Base-by-base conservation (phyloP, 768 basidiomycete genomes). In the Lentinula raphanica region DNA sequence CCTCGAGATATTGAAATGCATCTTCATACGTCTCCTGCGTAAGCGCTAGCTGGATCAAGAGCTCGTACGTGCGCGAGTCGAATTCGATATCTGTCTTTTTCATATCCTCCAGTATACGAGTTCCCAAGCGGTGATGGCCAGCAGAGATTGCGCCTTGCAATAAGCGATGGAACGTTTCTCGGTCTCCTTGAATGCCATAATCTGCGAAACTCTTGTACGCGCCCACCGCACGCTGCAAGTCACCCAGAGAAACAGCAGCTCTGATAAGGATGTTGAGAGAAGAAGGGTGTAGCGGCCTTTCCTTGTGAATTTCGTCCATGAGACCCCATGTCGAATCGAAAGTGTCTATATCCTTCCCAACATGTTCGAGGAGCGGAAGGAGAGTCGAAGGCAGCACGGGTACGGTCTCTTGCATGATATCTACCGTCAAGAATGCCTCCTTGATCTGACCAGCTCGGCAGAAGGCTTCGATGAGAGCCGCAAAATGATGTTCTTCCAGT, bases 1-100 rank as follows among this genome's bases (percentile, higher is more conserved):
- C 88, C 68, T 94, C 92, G 31, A 96, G 78, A 70, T 91, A 93
- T 66, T 85, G 86, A 72, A 94, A 94, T 0, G 92, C 90, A 60
- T 92, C 90, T 66, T 94, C 92, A 69, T 92, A 95, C 2, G 74
- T 76, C 7, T 80, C 69, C 65, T 90, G 87, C 0, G 85, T 84
- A 13, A 94, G 77, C 65, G 85, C 88, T 3, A 94, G 79, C 11
- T 73, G 62, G 60, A 94, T 81, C 71, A 93, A 78, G 31, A 77
- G 76, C 64, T 85, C 81, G 69, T 86, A 92, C 2, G 86, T 90
- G 28, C 73, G 71, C 38, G 71, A 68, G 66, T 92, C 76, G 17
- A 86, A 83, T 56, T 74, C 72, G 59, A 91, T 65, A 32, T 73
- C 73, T 11, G 74, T 74, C 27, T 79, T 72, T 65, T 83, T 84